Percentiles rank a stretch among this genome's conserved stretches.
Evolutionary conservation across 2,329 filamentous ascomycete species (phyloP).

Genomic region (Davidsoniella eucalypti): DNA sequence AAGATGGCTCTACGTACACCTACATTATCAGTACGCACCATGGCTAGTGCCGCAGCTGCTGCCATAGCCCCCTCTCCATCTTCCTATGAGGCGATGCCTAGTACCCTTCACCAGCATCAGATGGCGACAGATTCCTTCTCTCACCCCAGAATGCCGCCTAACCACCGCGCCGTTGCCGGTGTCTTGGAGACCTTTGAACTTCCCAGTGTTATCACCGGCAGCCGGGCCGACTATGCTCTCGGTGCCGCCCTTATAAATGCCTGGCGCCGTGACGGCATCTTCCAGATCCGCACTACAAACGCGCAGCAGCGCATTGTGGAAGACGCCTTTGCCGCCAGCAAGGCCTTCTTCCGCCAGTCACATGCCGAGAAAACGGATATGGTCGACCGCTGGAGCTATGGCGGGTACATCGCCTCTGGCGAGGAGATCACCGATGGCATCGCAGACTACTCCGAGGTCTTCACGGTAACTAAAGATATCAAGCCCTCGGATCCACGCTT

Average conservation of each 20-base stretch:
- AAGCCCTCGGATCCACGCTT: conserved; percentile 24
- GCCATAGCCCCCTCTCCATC: background rate
- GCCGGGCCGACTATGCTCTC: conserved; percentile 20
- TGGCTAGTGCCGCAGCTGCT: background rate
- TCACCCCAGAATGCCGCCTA: conserved; percentile 10
- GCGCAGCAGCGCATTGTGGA: conserved; percentile 22
- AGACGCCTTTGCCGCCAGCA: conserved; percentile 22
- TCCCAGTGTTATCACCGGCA: conserved; percentile 22
- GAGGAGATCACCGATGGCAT: conserved; percentile 32
- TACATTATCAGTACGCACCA: background rate
- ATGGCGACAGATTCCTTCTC: background rate
- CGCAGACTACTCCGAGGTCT: conserved; percentile 35
- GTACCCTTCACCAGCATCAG: no score
- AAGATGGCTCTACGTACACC: background rate
- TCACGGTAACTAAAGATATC: conserved; percentile 34
- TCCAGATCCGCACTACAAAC: conserved; percentile 27
- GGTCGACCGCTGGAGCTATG: conserved; percentile 28
- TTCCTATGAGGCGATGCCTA: no score
- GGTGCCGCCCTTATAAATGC: conserved; percentile 25
- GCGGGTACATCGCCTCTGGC: conserved; percentile 32
- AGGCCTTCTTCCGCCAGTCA: conserved; percentile 24
- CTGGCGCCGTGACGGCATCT: conserved; percentile 29
- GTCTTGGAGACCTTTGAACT: conserved; percentile 27
- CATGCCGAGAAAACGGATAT: conserved; percentile 25
- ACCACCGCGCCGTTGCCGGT: conserved; percentile 1